Conservation (phyloP, 805 yeast species). For the Martiniozyma abietophila region DNA sequence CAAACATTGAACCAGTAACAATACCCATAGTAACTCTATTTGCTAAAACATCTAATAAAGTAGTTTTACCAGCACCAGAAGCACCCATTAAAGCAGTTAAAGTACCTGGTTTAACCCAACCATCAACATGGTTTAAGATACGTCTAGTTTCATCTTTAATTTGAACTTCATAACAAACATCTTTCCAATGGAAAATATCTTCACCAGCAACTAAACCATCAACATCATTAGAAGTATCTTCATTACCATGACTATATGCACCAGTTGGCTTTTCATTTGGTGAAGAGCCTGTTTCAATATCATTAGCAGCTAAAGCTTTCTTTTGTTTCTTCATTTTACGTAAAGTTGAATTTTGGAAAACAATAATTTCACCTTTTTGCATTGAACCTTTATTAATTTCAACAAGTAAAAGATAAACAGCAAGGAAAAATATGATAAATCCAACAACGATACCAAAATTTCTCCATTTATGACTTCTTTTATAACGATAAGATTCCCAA, state of each 20-base stretch:
- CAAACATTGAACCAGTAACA: slow-evolving; percentile 49
- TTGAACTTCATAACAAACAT: slow-evolving; percentile 61
- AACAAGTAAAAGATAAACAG: slow-evolving; percentile 41
- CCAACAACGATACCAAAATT: slow-evolving; percentile 62
- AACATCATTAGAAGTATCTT: slow-evolving; percentile 16
- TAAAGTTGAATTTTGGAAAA: slow-evolving; percentile 45
- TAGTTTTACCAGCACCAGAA: slow-evolving; percentile 58
- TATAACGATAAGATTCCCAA: slow-evolving; percentile 38
- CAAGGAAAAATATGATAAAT: slow-evolving; percentile 45
- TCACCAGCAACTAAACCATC: slow-evolving; percentile 25
- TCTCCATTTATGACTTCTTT: slow-evolving; percentile 62
- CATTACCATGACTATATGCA: slow-evolving; percentile 16
- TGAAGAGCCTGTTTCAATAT: slow-evolving; percentile 21
- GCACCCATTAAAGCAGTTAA: slow-evolving; percentile 66
- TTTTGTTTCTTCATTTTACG: slow-evolving; percentile 35
- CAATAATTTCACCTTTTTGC: slow-evolving; percentile 64
- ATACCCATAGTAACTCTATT: slow-evolving; percentile 48
- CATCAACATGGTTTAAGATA: slow-evolving; percentile 58
- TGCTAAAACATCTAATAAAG: slow-evolving; percentile 43
- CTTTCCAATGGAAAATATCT: slow-evolving; percentile 69
- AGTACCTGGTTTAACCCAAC: slow-evolving; percentile 80
- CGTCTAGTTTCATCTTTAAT: slow-evolving; percentile 53
- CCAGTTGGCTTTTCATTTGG: slow-evolving; percentile 20
- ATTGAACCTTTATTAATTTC: slow-evolving; percentile 54
- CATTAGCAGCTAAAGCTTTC: slow-evolving; percentile 17